Evolutionary conservation across 1,284 basidiomycete species (phyloP).

Genomic region (Leccinum subrobustum): DNA sequence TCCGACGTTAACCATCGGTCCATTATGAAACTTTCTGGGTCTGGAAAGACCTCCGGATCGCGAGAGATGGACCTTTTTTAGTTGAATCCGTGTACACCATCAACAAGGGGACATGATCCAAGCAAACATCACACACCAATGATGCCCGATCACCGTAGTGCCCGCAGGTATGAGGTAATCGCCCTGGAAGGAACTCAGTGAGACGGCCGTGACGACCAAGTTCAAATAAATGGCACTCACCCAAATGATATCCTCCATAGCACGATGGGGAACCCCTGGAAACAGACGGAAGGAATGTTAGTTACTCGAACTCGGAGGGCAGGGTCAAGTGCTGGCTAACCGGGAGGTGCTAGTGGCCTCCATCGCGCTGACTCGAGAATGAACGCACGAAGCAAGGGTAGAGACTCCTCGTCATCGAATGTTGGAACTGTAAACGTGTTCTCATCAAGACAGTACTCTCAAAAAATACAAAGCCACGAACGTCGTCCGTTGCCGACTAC

Average conservation of each 20-base stretch:
- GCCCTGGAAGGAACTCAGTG: conserved; percentile 1
- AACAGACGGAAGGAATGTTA: neutral
- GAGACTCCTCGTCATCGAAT: conserved; percentile 6
- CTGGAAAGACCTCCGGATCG: conserved; percentile 12
- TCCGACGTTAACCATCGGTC: conserved; percentile 9
- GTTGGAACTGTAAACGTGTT: conserved; percentile 1
- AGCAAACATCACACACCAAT: conserved; percentile 2
- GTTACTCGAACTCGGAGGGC: neutral
- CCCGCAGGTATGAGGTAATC: conserved; percentile 13
- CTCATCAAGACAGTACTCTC: neutral
- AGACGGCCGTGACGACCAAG: too few species aligned
- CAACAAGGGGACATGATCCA: neutral
- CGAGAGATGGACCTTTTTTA: neutral
- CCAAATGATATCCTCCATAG: conserved; percentile 14
- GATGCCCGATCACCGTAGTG: conserved; percentile 8
- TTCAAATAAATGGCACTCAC: neutral
- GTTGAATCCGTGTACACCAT: neutral
- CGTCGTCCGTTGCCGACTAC: conserved; percentile 1
- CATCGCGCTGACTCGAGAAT: conserved; percentile 14
- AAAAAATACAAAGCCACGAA: neutral
- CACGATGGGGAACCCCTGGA: conserved; percentile 4
- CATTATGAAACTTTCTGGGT: conserved; percentile 8
- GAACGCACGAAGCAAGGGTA: conserved; percentile 8
- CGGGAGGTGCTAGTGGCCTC: conserved; percentile 5
- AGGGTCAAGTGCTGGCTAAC: neutral